Base-by-base conservation (phyloP, 1,284 basidiomycete genomes). In the Malassezia arunalokei region DNA sequence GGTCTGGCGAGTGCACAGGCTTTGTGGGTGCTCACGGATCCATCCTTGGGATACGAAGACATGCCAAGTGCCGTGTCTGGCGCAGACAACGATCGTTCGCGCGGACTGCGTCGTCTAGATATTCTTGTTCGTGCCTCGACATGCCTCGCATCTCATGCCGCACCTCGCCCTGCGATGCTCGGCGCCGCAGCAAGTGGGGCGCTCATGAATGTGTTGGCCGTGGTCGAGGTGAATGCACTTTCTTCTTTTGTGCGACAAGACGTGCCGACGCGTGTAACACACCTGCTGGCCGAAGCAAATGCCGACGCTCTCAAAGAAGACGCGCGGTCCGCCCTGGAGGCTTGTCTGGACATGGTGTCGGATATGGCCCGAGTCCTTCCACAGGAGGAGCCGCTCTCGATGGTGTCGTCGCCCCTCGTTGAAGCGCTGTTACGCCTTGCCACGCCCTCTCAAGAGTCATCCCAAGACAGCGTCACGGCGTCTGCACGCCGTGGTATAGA, bases 1-100 rank as follows among this genome's bases (percentile, higher is more conserved):
- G 60, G 58, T 14, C 42, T 59, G 5, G 60, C 64, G 0, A 56
- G 58, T 8, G 64, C 58, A 0, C 64, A 66, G 24, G 62, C 60
- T 0, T 58, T 66, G 5, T 60, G 62, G 24, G 62, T 56, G 0
- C 41, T 66, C 41, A 62, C 58, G 32, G 64, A 66, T 29, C 20
- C 20, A 24, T 24, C 20, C 4, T 24, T 24, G 20, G 20, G 20
- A 24, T 24, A 24, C 20, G 62, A 54, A 14, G 43, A 47, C n/a
- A 35, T 15, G 11, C 9, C 33, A 3, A 24, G 39, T 15, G 12
- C 20, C 9, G 39, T 11, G 14, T 9, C 11, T 11, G 39, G 39
- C 20, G 6, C 9, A 12, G 20, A 9, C 11, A 28, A 9, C 30
- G 52, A 49, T 20, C n/a, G 30, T 11, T 11, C 15, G 6, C 3